phyloP scores from a whole-genome alignment of 495 filamentous ascomycete species.

The Penicillium manginii region DNA sequence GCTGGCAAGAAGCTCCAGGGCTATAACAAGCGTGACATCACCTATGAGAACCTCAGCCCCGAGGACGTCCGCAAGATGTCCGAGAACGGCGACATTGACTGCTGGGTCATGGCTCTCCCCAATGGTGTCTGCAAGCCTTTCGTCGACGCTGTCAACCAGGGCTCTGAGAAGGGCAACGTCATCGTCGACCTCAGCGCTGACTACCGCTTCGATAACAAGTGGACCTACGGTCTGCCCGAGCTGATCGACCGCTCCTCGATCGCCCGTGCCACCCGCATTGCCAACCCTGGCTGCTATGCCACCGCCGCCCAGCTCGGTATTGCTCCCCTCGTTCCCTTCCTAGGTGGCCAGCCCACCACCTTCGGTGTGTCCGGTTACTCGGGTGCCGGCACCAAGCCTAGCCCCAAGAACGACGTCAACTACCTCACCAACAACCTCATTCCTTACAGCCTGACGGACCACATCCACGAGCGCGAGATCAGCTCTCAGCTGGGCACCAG shows the following conservation, averaged over 20 bases:
- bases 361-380: conserved; percentile 97
- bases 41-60: conserved; percentile 86
- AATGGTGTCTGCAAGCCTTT: conserved; percentile 98
- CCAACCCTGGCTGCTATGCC: conserved; percentile 96
- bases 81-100: conserved; percentile 89
- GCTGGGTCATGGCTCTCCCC: conserved; percentile 97
- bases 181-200: conserved; percentile 95
- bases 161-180: conserved; percentile 70
- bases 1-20: conserved; percentile 88
- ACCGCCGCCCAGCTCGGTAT: conserved; percentile 96
- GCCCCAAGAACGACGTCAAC: conserved; percentile 92
- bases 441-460: conserved; percentile 89
- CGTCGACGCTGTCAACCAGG: conserved; percentile 86
- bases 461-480: conserved; percentile 96
- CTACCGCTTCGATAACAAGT: conserved; percentile 86
- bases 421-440: conserved; percentile 88
- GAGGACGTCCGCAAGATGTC: conserved; percentile 94
- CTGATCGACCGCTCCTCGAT: conserved; percentile 78
- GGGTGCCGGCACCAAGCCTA: conserved; percentile 94
- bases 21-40: conserved; percentile 90
- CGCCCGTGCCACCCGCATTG: conserved; percentile 80
- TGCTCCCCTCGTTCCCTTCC: conserved; percentile 76
- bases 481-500: conserved; percentile 72
- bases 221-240: conserved; percentile 97
- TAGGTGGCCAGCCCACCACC: conserved; percentile 79